Conservation (phyloP, 2,329 filamentous ascomycete species). For the Sarocladium kiliense region DNA sequence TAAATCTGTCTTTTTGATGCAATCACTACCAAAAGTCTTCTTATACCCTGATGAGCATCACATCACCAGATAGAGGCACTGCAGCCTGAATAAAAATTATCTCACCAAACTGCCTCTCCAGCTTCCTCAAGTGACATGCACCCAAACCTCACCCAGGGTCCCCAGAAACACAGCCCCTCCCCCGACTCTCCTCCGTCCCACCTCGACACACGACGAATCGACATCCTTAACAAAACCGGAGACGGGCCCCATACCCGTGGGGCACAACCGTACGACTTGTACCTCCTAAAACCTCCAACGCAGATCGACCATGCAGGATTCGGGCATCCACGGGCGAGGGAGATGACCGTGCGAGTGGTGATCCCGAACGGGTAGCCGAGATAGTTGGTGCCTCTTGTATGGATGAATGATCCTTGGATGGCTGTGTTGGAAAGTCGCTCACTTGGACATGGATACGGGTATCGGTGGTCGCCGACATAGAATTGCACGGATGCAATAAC, state of each 20-base stretch:
- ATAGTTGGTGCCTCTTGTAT: too few relatives aligned
- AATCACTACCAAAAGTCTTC: neutral
- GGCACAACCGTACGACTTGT: neutral
- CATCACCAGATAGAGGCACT: slow-evolving; percentile 4
- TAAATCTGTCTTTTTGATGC: neutral
- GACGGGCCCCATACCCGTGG: neutral
- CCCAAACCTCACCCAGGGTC: too few relatives aligned
- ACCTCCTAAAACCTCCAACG: too few relatives aligned
- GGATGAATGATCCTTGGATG: too few relatives aligned
- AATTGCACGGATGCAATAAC: too few relatives aligned
- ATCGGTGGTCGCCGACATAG: too few relatives aligned
- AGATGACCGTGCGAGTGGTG: neutral
- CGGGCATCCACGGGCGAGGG: neutral
- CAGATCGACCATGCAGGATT: neutral
- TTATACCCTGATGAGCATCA: slow-evolving; percentile 12
- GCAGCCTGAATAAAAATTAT: neutral
- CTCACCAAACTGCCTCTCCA: neutral
- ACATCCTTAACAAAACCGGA: slow-evolving; percentile 5
- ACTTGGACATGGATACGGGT: too few relatives aligned
- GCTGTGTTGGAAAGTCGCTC: too few relatives aligned
- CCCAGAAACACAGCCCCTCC: too few relatives aligned
- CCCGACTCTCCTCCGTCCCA: neutral
- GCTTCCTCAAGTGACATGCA: neutral
- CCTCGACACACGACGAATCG: too few relatives aligned
- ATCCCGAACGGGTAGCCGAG: too few relatives aligned